Evolutionary conservation across 768 basidiomycete species (phyloP).

Genomic region (Suillus fuscotomentosus): DNA sequence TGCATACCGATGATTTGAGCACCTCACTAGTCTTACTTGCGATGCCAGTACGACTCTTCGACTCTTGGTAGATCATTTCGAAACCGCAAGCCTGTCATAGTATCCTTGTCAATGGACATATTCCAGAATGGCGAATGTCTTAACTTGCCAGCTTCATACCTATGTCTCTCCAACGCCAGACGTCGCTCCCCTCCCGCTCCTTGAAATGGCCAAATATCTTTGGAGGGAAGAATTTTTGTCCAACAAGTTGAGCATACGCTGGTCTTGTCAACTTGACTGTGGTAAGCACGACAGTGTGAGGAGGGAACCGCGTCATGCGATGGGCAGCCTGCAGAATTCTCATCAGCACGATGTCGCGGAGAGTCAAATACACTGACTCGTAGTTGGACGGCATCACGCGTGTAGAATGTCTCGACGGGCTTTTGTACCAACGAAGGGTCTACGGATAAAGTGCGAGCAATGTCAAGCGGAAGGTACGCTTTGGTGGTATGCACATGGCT

Average conservation of each 20-base stretch:
- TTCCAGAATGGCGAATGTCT: background rate
- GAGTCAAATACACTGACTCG: conserved; percentile 53
- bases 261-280: conserved; percentile 81
- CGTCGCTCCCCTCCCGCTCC: conserved; percentile 59
- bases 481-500: conserved; percentile 76
- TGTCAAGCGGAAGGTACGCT: conserved; percentile 76
- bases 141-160: conserved; percentile 88
- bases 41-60: conserved; percentile 52
- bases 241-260: conserved; percentile 89
- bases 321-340: conserved; percentile 67
- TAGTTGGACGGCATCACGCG: conserved; percentile 86
- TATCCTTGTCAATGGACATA: background rate
- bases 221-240: conserved; percentile 91
- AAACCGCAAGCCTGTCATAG: conserved; percentile 80
- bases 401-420: conserved; percentile 92
- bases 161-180: conserved; percentile 78
- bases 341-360: conserved; percentile 1
- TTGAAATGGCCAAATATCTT: conserved; percentile 80
- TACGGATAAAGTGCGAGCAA: conserved; percentile 67
- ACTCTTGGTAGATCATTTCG: conserved; percentile 94
- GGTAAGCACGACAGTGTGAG: conserved; percentile 57
- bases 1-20: conserved; percentile 48
- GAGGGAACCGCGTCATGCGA: conserved; percentile 88
- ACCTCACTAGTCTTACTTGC: conserved; percentile 36
- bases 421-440: conserved; percentile 77